Base-by-base conservation (phyloP, 2,329 filamentous ascomycete genomes). In the Colletotrichum lini region DNA sequence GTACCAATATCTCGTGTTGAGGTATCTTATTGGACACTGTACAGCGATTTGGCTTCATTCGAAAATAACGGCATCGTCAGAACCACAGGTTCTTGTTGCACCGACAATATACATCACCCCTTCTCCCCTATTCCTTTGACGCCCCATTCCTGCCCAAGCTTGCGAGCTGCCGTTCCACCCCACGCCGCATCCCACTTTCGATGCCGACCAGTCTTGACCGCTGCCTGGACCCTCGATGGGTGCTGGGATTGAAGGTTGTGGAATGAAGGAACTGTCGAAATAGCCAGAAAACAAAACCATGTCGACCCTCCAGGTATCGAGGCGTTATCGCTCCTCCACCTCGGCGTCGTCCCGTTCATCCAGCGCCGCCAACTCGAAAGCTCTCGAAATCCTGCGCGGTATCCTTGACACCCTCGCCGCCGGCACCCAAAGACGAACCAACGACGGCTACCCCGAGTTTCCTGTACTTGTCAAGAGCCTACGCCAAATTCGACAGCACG, bases 311-410 rank as follows among this genome's bases (percentile, higher is more conserved):
- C 82, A 86, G 67, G 69, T 72, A 52, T 70, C 70, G 56, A 84
- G 88, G 78, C 87, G 90, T 72, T 90, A 90, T 77, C 88, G 90
- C 74, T 91, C 90, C 72, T 91, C 90, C 70, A 92, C 90, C 52
- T 89, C 89, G 71, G 84, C 89, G 72, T 92, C 90, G 53, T 84
- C 82, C 57, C 83, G 87, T 71, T 92, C 90, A 50, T 84, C 82
- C 58, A 83, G 87, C 60, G 83, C 85, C 73, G 80, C 86, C 63
- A 87, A 84, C 65, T 89, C 90, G 74, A 90, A 92, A 81, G 87
- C 89, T 47, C 87, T 87, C 74, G 88, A 90, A 76, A 85, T 91
- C 61, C 82, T 92, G 47, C 86, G 87, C 73, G 79, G 80, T 53
- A 83, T 91, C 56, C 84, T 92, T 73, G 85, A 89, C 60, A 76